Conservation (phyloP, 2,329 filamentous ascomycete genomes). For the Myriangium duriaei region DNA sequence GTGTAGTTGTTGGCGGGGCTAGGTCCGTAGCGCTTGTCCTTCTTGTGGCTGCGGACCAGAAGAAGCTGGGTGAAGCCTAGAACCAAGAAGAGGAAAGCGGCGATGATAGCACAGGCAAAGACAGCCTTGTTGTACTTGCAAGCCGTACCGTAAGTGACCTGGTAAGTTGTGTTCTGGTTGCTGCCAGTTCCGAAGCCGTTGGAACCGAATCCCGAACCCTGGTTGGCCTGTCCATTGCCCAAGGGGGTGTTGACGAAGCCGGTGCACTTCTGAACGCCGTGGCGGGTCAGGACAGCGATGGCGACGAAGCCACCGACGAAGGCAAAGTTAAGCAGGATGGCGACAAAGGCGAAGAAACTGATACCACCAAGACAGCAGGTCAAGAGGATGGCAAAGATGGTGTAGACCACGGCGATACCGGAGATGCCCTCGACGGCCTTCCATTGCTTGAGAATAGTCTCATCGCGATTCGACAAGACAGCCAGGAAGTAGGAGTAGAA, state of each 20-base stretch:
- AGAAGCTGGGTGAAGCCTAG: conserved; percentile 57
- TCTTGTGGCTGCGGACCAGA: conserved; percentile 58
- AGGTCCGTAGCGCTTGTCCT: conserved; percentile 60
- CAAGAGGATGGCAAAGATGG: conserved; percentile 56
- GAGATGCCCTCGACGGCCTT: conserved; percentile 52
- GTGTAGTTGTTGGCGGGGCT: conserved; percentile 57
- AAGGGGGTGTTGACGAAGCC: conserved; percentile 54
- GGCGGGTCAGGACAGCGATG: conserved; percentile 60
- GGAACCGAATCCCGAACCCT: conserved; percentile 36
- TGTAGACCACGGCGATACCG: conserved; percentile 63
- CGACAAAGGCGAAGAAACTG: conserved; percentile 57
- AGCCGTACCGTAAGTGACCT: conserved; percentile 41
- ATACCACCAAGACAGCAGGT: conserved; percentile 71
- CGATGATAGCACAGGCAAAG: conserved; percentile 68
- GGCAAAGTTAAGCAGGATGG: conserved; percentile 61
- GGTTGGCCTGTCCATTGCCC: conserved; percentile 47
- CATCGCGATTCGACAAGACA: conserved; percentile 51
- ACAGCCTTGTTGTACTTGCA: conserved; percentile 67
- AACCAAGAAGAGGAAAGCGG: conserved; percentile 64
- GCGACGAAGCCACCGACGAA: conserved; percentile 73
- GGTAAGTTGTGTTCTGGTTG: conserved; percentile 31
- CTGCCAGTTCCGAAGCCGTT: conserved; percentile 25
- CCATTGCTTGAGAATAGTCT: conserved; percentile 50
- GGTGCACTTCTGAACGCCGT: conserved; percentile 54
- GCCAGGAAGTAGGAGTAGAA: conserved; percentile 73